Conservation (phyloP, 179 eudicot species). For the Nepenthes alata region DNA sequence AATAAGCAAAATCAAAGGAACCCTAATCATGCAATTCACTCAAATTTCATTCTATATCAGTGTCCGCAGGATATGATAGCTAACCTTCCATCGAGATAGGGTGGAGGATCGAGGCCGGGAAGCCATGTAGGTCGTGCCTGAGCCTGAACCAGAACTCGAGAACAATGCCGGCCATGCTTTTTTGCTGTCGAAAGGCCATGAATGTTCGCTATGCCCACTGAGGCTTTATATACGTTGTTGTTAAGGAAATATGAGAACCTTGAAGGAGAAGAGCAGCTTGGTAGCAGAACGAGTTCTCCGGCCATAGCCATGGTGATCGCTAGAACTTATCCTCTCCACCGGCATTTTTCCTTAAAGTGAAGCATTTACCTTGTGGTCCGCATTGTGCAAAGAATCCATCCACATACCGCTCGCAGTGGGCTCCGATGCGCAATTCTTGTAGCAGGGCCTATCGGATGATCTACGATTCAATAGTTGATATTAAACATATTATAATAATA, state of each 20-base stretch:
- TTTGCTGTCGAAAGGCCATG: constrained; percentile 10
- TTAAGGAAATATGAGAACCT: constrained; percentile 21
- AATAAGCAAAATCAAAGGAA: neutral
- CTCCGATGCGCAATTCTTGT: too few relatives aligned
- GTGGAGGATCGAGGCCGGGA: constrained; percentile 89
- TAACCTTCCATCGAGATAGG: constrained; percentile 85
- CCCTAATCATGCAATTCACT: neutral
- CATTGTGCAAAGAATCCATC: too few relatives aligned
- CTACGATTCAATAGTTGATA: too few relatives aligned
- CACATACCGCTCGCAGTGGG: too few relatives aligned
- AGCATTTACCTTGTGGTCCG: too few relatives aligned
- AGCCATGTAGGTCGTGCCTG: constrained; percentile 79
- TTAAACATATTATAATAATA: too few relatives aligned
- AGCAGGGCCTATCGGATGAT: too few relatives aligned
- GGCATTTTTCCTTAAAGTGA: neutral
- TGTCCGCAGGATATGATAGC: neutral
- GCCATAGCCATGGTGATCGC: constrained; percentile 36
- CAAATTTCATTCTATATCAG: neutral
- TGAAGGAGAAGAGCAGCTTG: constrained; percentile 22
- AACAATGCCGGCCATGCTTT: neutral
- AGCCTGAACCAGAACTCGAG: constrained; percentile 29
- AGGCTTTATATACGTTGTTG: constrained; percentile 18
- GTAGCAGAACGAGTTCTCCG: constrained; percentile 27
- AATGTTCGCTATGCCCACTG: constrained; percentile 8
- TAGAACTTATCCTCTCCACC: constrained; percentile 4